Evolutionary conservation across 78 protist genomes (phyloP), one percentile per base, ranked within the genome.

Genomic region (Dictyostelium brefeldianum): DNA sequence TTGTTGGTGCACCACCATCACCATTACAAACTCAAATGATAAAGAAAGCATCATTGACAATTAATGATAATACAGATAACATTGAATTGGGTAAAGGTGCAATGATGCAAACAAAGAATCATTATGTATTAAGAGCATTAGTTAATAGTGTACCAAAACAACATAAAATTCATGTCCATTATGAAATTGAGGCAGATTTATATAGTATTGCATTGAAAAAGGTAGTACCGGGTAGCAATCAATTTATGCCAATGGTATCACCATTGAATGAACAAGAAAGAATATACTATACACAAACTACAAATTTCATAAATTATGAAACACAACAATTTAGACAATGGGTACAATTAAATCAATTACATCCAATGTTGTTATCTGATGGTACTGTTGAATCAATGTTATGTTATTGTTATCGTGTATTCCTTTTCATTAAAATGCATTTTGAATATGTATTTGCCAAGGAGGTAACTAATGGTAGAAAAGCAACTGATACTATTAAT

Each of bases 181-280:
- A 87, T 15, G 84, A 87, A 31, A 87, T 87, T 7, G 93, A 87
- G 36, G 93, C 93, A 15, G 83, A 87, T 27, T 78, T 87, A 8
- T 87, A 54, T 41, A 31, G 74, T 27, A 59, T 77, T 31, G 22
- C 65, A 25, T 56, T 87, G 31, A 75, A 47, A 7, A 67, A 46
- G 11, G 22, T 65, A 3, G 56, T 47, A 18, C 69, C 73, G 15
- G 83, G 83, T 25, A 4, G 12, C 1, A 51, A 51, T 51, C 59
- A 75, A 22, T 59, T 65, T 3, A 36, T 87, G 31, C 93, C 93
- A 25, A 12, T 54, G 1, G 78, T 77, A 2, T 18, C 10, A 15
- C 74, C 74, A 47, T 53, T 87, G 15, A 7, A 53, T 41, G 65
- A 18, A 14, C 62, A 77, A 7, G 67, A 74, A 54, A 64, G 93